These are phyloP conservation scores for Pterulicium gracile DNA, from an alignment of 1,284 basidiomycete genomes.

Conservation along the genomic window DNA sequence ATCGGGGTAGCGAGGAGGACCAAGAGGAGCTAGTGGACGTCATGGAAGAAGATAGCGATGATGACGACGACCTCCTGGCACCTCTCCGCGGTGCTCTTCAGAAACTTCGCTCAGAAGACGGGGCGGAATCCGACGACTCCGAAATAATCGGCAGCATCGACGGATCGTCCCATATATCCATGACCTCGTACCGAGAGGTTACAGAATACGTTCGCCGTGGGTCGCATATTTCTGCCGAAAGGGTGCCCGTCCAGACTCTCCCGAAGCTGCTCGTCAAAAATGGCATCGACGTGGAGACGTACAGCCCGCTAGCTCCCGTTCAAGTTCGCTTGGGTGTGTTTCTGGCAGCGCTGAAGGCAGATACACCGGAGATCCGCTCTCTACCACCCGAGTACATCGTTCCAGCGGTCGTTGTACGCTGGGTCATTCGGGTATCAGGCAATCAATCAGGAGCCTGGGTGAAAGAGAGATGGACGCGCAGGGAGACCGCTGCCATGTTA, in stretches of 20 bases:
- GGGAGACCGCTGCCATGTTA: constrained; percentile 56
- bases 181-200: constrained; percentile 23
- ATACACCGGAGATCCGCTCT: constrained; percentile 33
- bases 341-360: constrained; percentile 46
- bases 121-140: constrained; percentile 21
- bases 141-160: constrained; percentile 22
- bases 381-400: constrained; percentile 35
- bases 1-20: constrained; percentile 24
- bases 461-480: constrained; percentile 57
- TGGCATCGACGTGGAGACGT: constrained; percentile 10
- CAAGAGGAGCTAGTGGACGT: constrained; percentile 58
- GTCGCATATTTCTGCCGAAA: constrained; percentile 48
- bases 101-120: constrained; percentile 30
- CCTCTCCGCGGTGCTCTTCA: constrained; percentile 55
- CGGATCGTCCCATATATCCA: constrained; percentile 17
- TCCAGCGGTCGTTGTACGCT: constrained; percentile 46
- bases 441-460: constrained; percentile 18
- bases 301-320: constrained; percentile 32
- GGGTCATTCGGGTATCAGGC: constrained; percentile 42
- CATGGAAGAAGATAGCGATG: constrained; percentile 26
- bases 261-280: constrained; percentile 27
- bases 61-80: constrained; percentile 18
- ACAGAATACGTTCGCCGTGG: constrained; percentile 68
- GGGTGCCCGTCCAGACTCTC: constrained; percentile 40
- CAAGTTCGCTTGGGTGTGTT: constrained; percentile 47